A percentile compares a stretch with the other conserved stretches of the same genome.
phyloP scores from a whole-genome alignment of 2,329 filamentous ascomycete genomes.

The Stagonosporopsis vannaccii region DNA sequence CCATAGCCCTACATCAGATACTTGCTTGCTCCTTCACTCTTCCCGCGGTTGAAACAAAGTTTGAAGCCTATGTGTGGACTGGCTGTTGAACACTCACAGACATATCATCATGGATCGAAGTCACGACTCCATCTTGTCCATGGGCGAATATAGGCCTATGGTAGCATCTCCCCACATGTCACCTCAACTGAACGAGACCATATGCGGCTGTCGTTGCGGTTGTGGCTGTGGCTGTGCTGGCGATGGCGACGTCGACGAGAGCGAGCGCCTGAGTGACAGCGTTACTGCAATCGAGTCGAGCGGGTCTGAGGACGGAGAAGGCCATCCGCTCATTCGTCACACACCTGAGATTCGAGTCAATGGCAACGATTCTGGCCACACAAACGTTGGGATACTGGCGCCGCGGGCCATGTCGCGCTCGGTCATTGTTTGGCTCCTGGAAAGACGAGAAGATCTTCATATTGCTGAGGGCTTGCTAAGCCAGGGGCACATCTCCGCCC shows the following conservation, averaged over 20 bases:
- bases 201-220: conserved; percentile 35
- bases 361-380: background rate
- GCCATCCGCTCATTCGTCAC: background rate
- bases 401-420: background rate
- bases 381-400: background rate
- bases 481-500: background rate
- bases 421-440: background rate
- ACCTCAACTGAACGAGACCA: conserved; percentile 32
- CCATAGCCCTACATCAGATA: background rate
- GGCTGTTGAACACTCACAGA: background rate
- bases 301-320: background rate
- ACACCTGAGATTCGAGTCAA: background rate
- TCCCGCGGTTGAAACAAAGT: background rate
- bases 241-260: conserved; percentile 20
- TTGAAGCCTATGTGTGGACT: background rate
- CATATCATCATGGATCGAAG: conserved; percentile 7
- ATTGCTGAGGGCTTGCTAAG: background rate
- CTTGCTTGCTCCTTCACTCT: background rate
- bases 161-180: conserved; percentile 20
- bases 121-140: conserved; percentile 2
- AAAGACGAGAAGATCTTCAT: background rate
- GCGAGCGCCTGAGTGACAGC: background rate
- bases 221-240: conserved; percentile 25
- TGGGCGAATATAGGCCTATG: conserved; percentile 12
- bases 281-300: conserved; percentile 10